Evolutionary conservation across 2,329 filamentous ascomycete genomes (phyloP), one percentile per base, ranked within the genome.

Genomic region (Aotearoamyces nothofagi): DNA sequence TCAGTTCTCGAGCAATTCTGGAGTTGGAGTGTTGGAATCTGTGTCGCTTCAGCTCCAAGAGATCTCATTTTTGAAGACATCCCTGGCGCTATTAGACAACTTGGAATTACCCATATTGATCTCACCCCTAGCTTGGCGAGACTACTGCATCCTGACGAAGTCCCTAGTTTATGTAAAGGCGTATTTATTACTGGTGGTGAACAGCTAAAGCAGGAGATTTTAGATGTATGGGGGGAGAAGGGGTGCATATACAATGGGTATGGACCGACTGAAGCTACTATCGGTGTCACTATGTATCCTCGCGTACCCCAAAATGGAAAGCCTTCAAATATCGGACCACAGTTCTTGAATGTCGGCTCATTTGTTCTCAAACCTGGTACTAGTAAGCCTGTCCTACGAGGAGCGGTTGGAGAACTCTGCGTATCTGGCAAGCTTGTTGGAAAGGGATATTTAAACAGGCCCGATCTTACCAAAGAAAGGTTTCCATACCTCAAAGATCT

Each of bases 101-200:
- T 92, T 4, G 55, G 60, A 6, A 87, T 94, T 37, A 93, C 86
- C 0, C 86, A 94, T 45, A 83, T 94, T 31, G 86, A 94, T 50
- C 60, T 94, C 3, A 94, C 86, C 0, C 87, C 86, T 0, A 92
- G 82, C 48, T 58, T 94, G 10, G 86, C 86, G 3, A 67, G 79
- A 5, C 58, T 92, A 7, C 55, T 90, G 1, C 73, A 77, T 33
- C 87, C 86, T 0, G 64, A 80, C 17, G 78, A 92, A 24, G 80
- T 87, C 0, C 84, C 86, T 2, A 77, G 66, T 15, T 58, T 94
- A 1, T 82, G 78, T 39, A 66, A 66, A 26, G 84, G 87, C 3
- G 79, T 93, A 0, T 94, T 94, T 48, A 93, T 94, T 39, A 93
- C 86, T 0, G 86, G 87, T 5, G 86, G 86, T 3, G 86, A 94